Evolutionary conservation across 345 rosid genomes (phyloP).

Genomic region (Populus alba): DNA sequence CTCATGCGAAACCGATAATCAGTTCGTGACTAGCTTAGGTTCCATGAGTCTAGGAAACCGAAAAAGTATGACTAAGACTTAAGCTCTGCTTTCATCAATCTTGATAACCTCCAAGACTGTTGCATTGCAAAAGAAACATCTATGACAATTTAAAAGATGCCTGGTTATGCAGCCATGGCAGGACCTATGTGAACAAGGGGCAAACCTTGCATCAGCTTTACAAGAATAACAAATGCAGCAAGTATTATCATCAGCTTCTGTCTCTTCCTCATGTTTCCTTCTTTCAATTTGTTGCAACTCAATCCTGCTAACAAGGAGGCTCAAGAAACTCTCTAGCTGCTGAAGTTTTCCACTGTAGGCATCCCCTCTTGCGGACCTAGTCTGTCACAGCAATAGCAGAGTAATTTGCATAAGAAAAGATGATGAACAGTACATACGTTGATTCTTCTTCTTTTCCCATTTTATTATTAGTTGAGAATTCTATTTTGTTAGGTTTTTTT

Average conservation of each 20-base stretch:
- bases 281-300: slow-evolving; percentile 40
- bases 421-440: background rate
- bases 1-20: background rate
- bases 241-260: slow-evolving; percentile 49
- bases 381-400: slow-evolving; percentile 39
- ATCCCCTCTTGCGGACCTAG: slow-evolving; percentile 57
- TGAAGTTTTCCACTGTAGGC: slow-evolving; percentile 45
- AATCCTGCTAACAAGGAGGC: slow-evolving; percentile 48
- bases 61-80: background rate
- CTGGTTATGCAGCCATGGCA: slow-evolving; percentile 95
- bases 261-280: slow-evolving; percentile 26
- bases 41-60: background rate
- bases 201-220: slow-evolving; percentile 63
- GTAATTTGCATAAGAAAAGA: background rate
- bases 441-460: background rate
- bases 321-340: slow-evolving; percentile 61
- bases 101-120: slow-evolving; percentile 58
- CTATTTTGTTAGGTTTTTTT: background rate
- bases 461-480: background rate
- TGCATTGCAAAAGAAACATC: slow-evolving; percentile 96
- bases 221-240: slow-evolving; percentile 86
- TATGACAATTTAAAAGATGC: slow-evolving; percentile 80
- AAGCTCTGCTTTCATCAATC: slow-evolving; percentile 21
- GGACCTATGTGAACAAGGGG: slow-evolving; percentile 79
- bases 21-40: no score